These are phyloP conservation scores for Aspergillus jensenii DNA, from an alignment of 2,329 filamentous ascomycete genomes.

Conservation along the genomic window DNA sequence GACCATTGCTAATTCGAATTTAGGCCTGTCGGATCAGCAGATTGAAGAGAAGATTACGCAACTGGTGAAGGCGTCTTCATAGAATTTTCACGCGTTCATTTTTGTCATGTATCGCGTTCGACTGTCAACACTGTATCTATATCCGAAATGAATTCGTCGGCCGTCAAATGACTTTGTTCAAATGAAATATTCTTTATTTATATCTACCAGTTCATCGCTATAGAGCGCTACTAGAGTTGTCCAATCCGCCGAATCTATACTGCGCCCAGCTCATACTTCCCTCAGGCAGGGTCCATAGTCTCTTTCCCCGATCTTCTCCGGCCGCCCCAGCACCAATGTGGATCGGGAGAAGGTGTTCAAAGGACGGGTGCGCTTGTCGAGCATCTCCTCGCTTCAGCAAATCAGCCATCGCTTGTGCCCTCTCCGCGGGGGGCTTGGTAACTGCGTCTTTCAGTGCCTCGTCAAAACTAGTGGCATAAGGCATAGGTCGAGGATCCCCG, in stretches of 20 bases:
- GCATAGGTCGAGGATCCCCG: slow-evolving; percentile 49
- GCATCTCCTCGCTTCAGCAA: slow-evolving; percentile 54
- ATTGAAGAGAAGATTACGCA: slow-evolving; percentile 68
- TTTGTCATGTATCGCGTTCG: slow-evolving; percentile 27
- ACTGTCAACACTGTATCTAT: slow-evolving; percentile 38
- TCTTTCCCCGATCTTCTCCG: slow-evolving; percentile 47
- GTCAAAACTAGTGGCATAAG: slow-evolving; percentile 65
- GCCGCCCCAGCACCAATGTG: slow-evolving; percentile 59
- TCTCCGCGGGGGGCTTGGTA: slow-evolving; percentile 44
- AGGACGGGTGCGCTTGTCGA: slow-evolving; percentile 61
- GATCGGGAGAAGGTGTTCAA: slow-evolving; percentile 63
- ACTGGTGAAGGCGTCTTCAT: slow-evolving; percentile 56
- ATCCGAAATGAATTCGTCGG: slow-evolving; percentile 32
- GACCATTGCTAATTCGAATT: neutral
- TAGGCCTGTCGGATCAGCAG: slow-evolving; percentile 67
- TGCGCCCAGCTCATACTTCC: slow-evolving; percentile 57
- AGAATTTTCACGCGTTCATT: slow-evolving; percentile 21
- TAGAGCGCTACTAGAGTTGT: slow-evolving; percentile 24
- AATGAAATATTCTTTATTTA: neutral
- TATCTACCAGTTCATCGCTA: slow-evolving; percentile 11
- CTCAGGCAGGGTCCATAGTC: slow-evolving; percentile 51
- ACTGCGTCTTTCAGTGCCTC: slow-evolving; percentile 66
- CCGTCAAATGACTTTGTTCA: neutral
- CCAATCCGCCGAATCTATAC: slow-evolving; percentile 50
- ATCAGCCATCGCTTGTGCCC: slow-evolving; percentile 45